Base-by-base conservation (phyloP, 495 filamentous ascomycete genomes). In the Clavariopsis aquatica region DNA sequence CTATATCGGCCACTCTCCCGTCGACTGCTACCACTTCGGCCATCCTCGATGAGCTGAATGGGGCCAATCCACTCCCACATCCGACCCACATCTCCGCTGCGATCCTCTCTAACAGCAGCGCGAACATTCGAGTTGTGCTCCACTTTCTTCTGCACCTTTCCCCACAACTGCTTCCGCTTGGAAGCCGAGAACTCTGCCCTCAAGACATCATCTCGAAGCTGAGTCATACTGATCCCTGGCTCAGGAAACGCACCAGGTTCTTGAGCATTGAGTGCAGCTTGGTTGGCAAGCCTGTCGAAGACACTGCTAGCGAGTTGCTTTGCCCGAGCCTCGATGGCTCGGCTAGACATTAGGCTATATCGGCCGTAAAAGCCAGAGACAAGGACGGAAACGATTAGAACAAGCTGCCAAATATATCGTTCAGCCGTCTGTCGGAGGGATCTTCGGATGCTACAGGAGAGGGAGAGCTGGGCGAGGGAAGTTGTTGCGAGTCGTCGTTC, bases 1-100 rank as follows among this genome's bases (percentile, higher is more conserved):
- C 77, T 85, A 62, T 79, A 77, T 20, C 84, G 76, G 1, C 78
- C 75, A 66, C 83, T 82, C 72, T 82, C 81, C 58, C 82, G 72
- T 26, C 80, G 74, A 3, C 38, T 43, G 15, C 68, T 70, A 43
- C 63, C 52, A 49, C 71, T 71, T 12, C 69, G 73, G 20, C 69
- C 60, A 45, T 80, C 78, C 36, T 75, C 74, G 20, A 76, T 20
- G 1, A 62, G 57, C 5, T 65, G 53, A 9, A 82, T 77, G 9
- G 85, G 81, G 0, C 94, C 94, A 72, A 96, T 93, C 94, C 94
- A 99, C 73, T 96, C 93, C 94, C 94, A 99, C 19, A 89, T 87
- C 51, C 91, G 83, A 15, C 89, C 86, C 54, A 97, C 84, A 73
- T 99, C 94, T 19, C 94, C 94, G 65, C 83, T 89, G 52, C 86